Percentiles rank a stretch among this genome's conserved stretches.
Conservation (phyloP, 2,329 filamentous ascomycete genomes). For the Phialocephala subalpina region DNA sequence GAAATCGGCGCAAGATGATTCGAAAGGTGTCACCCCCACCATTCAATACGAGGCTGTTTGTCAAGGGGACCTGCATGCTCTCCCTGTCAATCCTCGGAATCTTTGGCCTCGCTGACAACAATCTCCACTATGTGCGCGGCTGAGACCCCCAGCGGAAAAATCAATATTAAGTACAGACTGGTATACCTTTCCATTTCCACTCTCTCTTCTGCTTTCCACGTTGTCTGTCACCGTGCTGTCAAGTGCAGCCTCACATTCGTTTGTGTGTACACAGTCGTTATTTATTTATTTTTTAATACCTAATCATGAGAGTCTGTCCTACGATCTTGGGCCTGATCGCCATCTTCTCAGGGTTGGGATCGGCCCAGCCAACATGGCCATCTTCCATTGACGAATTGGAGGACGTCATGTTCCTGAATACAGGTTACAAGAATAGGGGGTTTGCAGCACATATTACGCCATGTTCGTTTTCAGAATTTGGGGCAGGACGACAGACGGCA, state of each 20-base stretch:
- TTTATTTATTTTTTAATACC: slow-evolving; percentile 22
- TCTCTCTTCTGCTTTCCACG: slow-evolving; percentile 14
- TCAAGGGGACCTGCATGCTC: slow-evolving; percentile 11
- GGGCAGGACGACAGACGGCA: slow-evolving; percentile 63
- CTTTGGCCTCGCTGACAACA: slow-evolving; percentile 9
- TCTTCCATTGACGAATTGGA: slow-evolving; percentile 66
- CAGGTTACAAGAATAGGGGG: slow-evolving; percentile 60
- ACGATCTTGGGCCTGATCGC: slow-evolving; percentile 27
- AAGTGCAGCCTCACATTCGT: slow-evolving; percentile 36
- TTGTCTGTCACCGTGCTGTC: slow-evolving; percentile 22
- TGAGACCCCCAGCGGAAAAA: slow-evolving; percentile 26
- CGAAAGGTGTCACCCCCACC: background rate
- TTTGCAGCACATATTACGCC: slow-evolving; percentile 65
- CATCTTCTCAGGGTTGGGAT: slow-evolving; percentile 27
- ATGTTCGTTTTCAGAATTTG: slow-evolving; percentile 60
- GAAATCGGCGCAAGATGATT: background rate
- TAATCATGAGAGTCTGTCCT: slow-evolving; percentile 37
- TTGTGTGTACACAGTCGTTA: slow-evolving; percentile 12
- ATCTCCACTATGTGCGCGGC: slow-evolving; percentile 27
- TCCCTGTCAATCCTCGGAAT: slow-evolving; percentile 7
- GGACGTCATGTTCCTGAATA: slow-evolving; percentile 68
- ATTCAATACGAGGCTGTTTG: slow-evolving; percentile 9
- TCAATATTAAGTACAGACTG: slow-evolving; percentile 20
- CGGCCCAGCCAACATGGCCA: slow-evolving; percentile 67
- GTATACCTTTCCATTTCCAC: slow-evolving; percentile 14